These are phyloP conservation scores for Cercospora berteroae DNA, from an alignment of 2,329 filamentous ascomycete genomes.

Conservation along the genomic window DNA sequence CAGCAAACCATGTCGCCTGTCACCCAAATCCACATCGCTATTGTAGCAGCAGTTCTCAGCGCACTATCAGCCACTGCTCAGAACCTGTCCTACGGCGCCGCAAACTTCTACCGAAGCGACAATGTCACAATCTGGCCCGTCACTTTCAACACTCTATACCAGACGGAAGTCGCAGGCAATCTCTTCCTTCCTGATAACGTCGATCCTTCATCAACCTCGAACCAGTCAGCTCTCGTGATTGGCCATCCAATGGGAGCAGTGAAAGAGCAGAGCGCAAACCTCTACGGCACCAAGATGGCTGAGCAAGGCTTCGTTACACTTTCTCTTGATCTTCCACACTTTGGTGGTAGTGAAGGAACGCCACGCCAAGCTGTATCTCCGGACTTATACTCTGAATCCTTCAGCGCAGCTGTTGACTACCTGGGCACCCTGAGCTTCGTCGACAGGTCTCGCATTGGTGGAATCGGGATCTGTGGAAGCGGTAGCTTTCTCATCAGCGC, in stretches of 20 bases:
- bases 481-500: constrained; percentile 11
- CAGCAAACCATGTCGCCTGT: no score
- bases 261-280: constrained; percentile 15
- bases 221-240: constrained; percentile 10
- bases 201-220: background rate
- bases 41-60: background rate
- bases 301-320: constrained; percentile 18
- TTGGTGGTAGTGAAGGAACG: constrained; percentile 10
- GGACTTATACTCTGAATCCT: constrained; percentile 11
- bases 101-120: constrained; percentile 15
- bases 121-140: constrained; percentile 12
- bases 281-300: constrained; percentile 16
- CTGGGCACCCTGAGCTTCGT: constrained; percentile 1
- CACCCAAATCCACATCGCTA: no score
- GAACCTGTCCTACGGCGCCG: constrained; percentile 12
- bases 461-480: constrained; percentile 16
- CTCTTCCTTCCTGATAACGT: constrained; percentile 10
- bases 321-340: constrained; percentile 13
- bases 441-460: constrained; percentile 12
- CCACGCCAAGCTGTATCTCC: constrained; percentile 8
- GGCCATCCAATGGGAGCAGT: constrained; percentile 14
- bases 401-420: constrained; percentile 15
- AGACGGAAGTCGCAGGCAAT: constrained; percentile 7
- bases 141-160: constrained; percentile 10
- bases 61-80: background rate